These are phyloP conservation scores for Pisolithus marmoratus DNA, from an alignment of 768 basidiomycete genomes.

Conservation along the genomic window DNA sequence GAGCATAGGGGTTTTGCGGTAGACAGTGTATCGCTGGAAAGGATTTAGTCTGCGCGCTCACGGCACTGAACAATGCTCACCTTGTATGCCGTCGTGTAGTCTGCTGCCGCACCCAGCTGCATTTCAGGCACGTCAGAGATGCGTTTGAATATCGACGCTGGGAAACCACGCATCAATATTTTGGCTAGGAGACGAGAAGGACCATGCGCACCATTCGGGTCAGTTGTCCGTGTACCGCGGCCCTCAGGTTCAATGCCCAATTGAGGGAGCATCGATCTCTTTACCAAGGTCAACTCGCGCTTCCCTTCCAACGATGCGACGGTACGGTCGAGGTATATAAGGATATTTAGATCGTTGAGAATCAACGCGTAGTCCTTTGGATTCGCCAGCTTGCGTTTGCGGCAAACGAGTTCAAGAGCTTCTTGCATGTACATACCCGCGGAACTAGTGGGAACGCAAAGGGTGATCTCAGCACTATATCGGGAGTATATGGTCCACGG, in stretches of 20 bases:
- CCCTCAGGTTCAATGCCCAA: constrained; percentile 67
- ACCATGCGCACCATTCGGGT: constrained; percentile 76
- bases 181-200: background rate
- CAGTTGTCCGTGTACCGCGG: constrained; percentile 66
- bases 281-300: constrained; percentile 75
- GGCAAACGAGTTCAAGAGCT: constrained; percentile 80
- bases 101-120: constrained; percentile 56
- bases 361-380: constrained; percentile 83
- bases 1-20: constrained; percentile 92
- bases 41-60: too few relatives aligned
- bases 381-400: constrained; percentile 57
- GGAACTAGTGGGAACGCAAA: constrained; percentile 39
- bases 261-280: constrained; percentile 66
- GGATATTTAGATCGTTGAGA: constrained; percentile 52
- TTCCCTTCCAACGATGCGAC: constrained; percentile 93
- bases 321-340: constrained; percentile 89
- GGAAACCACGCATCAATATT: background rate
- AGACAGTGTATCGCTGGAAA: constrained; percentile 79
- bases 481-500: background rate
- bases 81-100: constrained; percentile 84
- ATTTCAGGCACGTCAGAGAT: constrained; percentile 62
- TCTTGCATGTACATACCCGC: constrained; percentile 98
- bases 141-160: constrained; percentile 92
- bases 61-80: constrained; percentile 29
- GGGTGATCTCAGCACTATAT: background rate